Evolutionary conservation across 352 stramenopile genomes (phyloP), one percentile per base, ranked within the genome.

Genomic region (Phytophthora chlamydospora): DNA sequence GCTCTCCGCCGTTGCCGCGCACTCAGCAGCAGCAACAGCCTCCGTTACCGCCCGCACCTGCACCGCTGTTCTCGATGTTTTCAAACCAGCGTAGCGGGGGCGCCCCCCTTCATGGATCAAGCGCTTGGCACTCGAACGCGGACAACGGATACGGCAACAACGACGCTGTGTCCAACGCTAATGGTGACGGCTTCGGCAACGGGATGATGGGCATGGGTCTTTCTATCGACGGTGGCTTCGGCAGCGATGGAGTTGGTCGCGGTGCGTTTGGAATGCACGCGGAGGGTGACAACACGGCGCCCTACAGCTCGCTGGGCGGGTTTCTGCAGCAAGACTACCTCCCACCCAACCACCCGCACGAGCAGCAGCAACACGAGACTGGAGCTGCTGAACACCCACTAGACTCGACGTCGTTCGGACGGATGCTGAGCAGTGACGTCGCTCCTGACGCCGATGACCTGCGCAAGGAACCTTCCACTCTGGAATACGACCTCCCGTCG

Each of bases 51-150:
- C 76, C 78, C 9, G 65, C 71, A 27, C 73, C 78, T 45, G 68
- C 79, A 29, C 76, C 81, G 40, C 82, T 85, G 38, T 76, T 76
- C 45, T 81, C 79, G n/a, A 85, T 89, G 69, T 89, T 89, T 50
- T 71, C 68, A 42, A 72, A 75, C 49, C 64, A 73, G 32, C 59
- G 45, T 12, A 71, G n/a, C 57, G 45, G 58, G 29, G 53, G 63
- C 10, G 58, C 63, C 29, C 35, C 54, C 14, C 44, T 62, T 40
- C 73, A 65, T 76, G 69, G 68, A 57, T 73, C 68, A 3, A 76
- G 68, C 35, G 41, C 63, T 6, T 76, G 68, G 68, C 54, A 60
- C 27, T 65, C 58, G n/a, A 70, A 61, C 38, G 35, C 39, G 33
- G 45, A 73, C 35, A 36, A 21, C 33, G 43, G 55, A 19, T 74